Conservation (phyloP, 2,329 filamentous ascomycete species). For the Phialemoniopsis sp. region DNA sequence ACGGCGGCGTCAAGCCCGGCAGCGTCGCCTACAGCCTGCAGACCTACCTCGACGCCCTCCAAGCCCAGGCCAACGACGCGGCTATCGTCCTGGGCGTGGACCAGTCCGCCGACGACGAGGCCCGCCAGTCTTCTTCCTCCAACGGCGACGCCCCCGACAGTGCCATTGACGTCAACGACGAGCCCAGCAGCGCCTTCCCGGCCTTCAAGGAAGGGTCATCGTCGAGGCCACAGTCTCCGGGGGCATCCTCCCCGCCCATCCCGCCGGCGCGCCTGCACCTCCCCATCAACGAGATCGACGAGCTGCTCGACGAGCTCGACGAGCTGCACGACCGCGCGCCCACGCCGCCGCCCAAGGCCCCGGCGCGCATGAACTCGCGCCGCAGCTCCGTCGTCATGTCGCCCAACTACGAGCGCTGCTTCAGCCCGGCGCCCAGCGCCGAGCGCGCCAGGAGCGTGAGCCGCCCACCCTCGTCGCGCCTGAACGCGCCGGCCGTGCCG, state of each 20-base stretch:
- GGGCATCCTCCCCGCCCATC: conserved; percentile 9
- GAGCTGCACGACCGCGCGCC: conserved; percentile 17
- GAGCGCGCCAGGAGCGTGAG: too few species aligned
- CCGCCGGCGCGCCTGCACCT: conserved; percentile 9
- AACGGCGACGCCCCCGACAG: conserved; percentile 30
- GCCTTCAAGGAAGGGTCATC: conserved; percentile 10
- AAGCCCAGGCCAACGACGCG: conserved; percentile 47
- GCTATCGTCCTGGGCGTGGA: conserved; percentile 3
- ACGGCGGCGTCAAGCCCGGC: conserved; percentile 53
- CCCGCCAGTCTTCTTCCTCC: conserved; percentile 10
- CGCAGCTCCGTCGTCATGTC: background rate
- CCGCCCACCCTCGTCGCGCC: background rate
- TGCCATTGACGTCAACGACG: conserved; percentile 30
- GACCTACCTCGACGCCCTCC: conserved; percentile 65
- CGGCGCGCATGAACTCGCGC: conserved; percentile 5
- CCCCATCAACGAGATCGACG: conserved; percentile 22
- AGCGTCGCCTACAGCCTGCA: conserved; percentile 67
- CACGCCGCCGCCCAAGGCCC: conserved; percentile 18
- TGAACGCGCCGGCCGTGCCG: background rate
- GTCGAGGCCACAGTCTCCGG: background rate
- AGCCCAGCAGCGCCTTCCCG: conserved; percentile 14
- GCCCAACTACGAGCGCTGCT: background rate
- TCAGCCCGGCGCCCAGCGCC: background rate
- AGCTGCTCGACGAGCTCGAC: conserved; percentile 20
- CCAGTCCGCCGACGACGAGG: background rate